phyloP scores from a whole-genome alignment of 129 eudicot species.

The Flaveria robusta region DNA sequence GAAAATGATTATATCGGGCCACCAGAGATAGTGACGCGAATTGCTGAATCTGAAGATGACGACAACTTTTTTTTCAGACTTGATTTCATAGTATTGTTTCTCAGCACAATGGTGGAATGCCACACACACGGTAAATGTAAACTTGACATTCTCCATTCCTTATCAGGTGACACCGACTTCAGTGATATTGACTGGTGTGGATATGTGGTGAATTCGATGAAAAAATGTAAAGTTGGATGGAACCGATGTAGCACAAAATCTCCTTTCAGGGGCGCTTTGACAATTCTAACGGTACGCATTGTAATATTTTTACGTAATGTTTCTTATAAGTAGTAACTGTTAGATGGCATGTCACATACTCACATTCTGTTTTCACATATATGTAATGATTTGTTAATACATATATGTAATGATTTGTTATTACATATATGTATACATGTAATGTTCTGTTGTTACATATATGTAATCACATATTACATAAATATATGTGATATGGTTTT shows the following conservation, averaged over 20 bases:
- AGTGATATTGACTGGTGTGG: neutral
- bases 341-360: neutral
- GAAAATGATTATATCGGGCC: neutral
- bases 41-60: neutral
- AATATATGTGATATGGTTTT: neutral
- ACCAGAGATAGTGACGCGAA: neutral
- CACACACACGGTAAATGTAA: neutral
- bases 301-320: neutral
- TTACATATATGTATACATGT: neutral
- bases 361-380: neutral
- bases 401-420: too few relatives aligned
- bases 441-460: neutral
- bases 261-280: neutral
- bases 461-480: neutral
- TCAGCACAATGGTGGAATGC: neutral
- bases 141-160: neutral
- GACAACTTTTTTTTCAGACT: neutral
- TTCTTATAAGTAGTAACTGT: neutral
- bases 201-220: neutral
- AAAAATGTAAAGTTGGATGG: neutral
- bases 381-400: neutral
- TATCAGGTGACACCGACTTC: neutral
- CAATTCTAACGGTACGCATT: neutral
- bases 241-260: neutral
- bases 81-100: neutral